Base-by-base conservation (phyloP, 441 rosid species). In the Jatropha podagrica region DNA sequence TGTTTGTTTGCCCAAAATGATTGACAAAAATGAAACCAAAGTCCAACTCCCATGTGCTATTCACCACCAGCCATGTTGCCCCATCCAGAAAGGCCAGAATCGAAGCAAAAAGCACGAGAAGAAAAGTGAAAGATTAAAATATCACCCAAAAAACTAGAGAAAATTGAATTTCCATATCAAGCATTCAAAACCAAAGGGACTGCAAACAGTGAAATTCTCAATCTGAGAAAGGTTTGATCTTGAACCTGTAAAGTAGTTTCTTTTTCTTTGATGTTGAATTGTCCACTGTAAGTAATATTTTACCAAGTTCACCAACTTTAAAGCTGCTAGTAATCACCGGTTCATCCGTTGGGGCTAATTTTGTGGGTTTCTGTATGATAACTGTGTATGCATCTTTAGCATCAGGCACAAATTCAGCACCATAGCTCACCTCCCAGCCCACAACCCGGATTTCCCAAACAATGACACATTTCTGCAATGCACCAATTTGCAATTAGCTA, bases 171-270 rank as follows among this genome's bases (percentile, higher is more conserved):
- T 65, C 54, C 72, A 74, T 12, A 69, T 68, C 68, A 73, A 56
- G 6, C 54, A 62, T 52, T 58, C 15, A 62, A 38, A 62, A 41
- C 17, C 0, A 17, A 13, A 40, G 13, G 56, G 68, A 56, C n/a
- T 44, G 52, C n/a, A 7, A 4, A 73, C 13, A n/a, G 0, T 0
- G 46, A 20, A 64, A 49, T 55, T 44, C 78, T 85, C 86, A 90
- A 20, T 86, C 84, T 65, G 76, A 79, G 77, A 81, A 78, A 60
- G 97, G 85, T 77, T 90, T 83, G 75, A 88, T 84, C 81, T 83
- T 91, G 86, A 89, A 91, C 96, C 98, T 87, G 93, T 90, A 93
- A 69, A 95, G 85, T 51, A 95, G 89, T 83, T 85, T 90, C 92
- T 93, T 92, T 92, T 87, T 95, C 85, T 89, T 91, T 51, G 97